phyloP scores from a whole-genome alignment of 208 protist genomes.

The Endotrypanum monterogeii region DNA sequence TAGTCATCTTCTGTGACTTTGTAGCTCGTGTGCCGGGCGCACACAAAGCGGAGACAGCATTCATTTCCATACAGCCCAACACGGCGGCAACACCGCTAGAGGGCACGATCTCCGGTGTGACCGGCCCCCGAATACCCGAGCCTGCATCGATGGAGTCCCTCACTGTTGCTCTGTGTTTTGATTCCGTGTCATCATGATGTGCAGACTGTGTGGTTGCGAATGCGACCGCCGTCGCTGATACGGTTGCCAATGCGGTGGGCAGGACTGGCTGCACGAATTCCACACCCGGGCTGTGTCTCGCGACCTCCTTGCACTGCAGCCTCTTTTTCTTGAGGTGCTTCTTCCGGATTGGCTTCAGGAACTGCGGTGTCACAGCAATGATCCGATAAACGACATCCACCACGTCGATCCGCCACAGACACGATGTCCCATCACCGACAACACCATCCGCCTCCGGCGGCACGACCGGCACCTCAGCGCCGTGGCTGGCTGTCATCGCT shows the following conservation, averaged over 20 bases:
- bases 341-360: constrained; percentile 41
- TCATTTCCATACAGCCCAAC: background rate
- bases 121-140: background rate
- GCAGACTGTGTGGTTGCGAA: background rate
- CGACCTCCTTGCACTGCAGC: constrained; percentile 9
- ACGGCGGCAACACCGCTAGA: background rate
- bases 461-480: constrained; percentile 19
- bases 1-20: background rate
- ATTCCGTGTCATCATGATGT: background rate
- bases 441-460: constrained; percentile 36
- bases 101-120: background rate
- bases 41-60: background rate
- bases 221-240: background rate
- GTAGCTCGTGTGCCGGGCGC: background rate
- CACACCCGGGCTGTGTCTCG: constrained; percentile 28
- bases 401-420: constrained; percentile 56
- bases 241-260: background rate
- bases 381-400: constrained; percentile 27
- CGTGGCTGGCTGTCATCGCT: constrained; percentile 3
- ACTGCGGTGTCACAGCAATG: constrained; percentile 59
- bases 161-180: background rate
- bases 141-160: background rate
- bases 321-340: constrained; percentile 51
- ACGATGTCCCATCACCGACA: constrained; percentile 50
- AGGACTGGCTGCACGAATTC: constrained; percentile 17